These are phyloP conservation scores for Phalaenopsis hybrid DNA, from an alignment of 116 monocot genomes.

Conservation along the genomic window DNA sequence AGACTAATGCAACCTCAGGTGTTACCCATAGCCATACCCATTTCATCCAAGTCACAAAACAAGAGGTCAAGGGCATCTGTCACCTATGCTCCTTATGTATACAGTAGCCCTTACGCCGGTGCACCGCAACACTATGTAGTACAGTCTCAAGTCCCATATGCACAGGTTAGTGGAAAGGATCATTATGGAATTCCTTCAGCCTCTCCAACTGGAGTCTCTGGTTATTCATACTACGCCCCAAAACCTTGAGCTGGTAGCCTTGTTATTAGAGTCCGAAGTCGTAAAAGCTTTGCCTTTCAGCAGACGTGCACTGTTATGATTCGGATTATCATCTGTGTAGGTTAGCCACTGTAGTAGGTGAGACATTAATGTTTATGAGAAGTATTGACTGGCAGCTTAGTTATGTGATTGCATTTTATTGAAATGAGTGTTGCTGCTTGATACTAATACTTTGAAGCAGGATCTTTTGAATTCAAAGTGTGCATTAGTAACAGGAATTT, in stretches of 20 bases:
- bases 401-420: too few species aligned
- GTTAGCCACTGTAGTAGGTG: too few species aligned
- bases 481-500: too few species aligned
- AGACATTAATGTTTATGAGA: too few species aligned
- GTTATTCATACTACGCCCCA: conserved; percentile 12
- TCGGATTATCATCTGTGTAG: neutral
- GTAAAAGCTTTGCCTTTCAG: neutral
- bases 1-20: conserved; percentile 23
- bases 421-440: too few species aligned
- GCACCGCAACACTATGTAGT: conserved; percentile 1
- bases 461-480: too few species aligned
- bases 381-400: too few species aligned
- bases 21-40: conserved; percentile 17
- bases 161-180: neutral
- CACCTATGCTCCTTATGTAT: conserved; percentile 4
- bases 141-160: conserved; percentile 6
- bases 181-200: conserved; percentile 3
- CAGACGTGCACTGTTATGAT: neutral
- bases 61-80: neutral
- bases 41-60: conserved; percentile 3
- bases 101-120: neutral
- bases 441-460: too few species aligned
- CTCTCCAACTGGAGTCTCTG: conserved; percentile 9
- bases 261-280: neutral
- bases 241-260: neutral